These are phyloP conservation scores for Cucumis melo DNA, from an alignment of 306 rosid genomes.

Conservation along the genomic window DNA sequence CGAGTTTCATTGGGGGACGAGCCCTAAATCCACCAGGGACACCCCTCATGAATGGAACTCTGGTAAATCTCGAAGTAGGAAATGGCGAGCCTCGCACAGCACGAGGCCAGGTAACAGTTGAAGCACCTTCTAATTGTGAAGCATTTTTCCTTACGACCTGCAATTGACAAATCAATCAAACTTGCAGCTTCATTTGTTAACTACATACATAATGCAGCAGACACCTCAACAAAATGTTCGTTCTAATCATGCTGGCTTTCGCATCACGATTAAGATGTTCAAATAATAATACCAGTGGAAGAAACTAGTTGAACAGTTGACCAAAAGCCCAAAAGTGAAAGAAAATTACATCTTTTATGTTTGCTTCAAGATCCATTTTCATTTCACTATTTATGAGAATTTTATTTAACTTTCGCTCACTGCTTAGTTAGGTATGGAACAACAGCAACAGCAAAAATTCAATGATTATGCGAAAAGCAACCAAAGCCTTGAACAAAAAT, in stretches of 20 bases:
- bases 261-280: neutral
- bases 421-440: neutral
- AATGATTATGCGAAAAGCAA: neutral
- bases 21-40: constrained; percentile 53
- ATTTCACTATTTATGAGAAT: neutral
- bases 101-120: constrained; percentile 53
- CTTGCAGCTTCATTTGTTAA: neutral
- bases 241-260: neutral
- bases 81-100: constrained; percentile 35
- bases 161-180: neutral
- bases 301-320: neutral
- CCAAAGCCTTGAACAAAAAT: neutral
- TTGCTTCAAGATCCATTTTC: neutral
- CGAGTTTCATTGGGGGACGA: constrained; percentile 48
- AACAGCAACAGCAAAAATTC: neutral
- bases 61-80: constrained; percentile 49
- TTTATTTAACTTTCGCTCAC: neutral
- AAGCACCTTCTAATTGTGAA: constrained; percentile 44
- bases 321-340: neutral
- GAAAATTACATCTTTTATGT: neutral
- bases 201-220: neutral
- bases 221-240: neutral
- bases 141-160: constrained; percentile 71
- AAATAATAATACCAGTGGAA: neutral
- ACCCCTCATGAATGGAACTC: constrained; percentile 67